Conservation (phyloP, 2,329 filamentous ascomycete genomes). For the Ophiostoma pallidulum region DNA sequence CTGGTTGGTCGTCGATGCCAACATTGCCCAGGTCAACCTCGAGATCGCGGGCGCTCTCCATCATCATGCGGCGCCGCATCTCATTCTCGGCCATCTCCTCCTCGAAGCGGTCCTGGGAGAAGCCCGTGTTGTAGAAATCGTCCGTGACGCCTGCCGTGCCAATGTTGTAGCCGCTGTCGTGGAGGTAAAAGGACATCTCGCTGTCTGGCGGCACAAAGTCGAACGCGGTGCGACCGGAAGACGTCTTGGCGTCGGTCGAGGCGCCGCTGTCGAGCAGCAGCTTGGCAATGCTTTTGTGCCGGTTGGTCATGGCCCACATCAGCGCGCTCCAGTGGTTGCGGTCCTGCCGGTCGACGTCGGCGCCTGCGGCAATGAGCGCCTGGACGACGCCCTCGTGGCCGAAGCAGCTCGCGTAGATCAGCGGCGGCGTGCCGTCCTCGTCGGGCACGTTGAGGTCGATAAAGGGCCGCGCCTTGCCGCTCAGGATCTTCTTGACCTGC, state of each 20-base stretch:
- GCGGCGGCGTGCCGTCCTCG: slow-evolving; percentile 87
- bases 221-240: slow-evolving; percentile 84
- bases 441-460: slow-evolving; percentile 83
- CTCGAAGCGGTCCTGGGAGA: slow-evolving; percentile 89
- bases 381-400: slow-evolving; percentile 85
- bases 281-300: slow-evolving; percentile 93
- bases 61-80: slow-evolving; percentile 95
- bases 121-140: slow-evolving; percentile 89
- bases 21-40: slow-evolving; percentile 95
- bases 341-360: slow-evolving; percentile 85
- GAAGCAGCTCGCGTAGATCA: slow-evolving; percentile 98
- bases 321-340: slow-evolving; percentile 94
- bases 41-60: slow-evolving; percentile 92
- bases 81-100: slow-evolving; percentile 97
- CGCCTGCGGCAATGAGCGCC: slow-evolving; percentile 74
- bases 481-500: slow-evolving; percentile 65
- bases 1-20: slow-evolving; percentile 89
- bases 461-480: slow-evolving; percentile 62
- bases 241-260: slow-evolving; percentile 92
- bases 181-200: slow-evolving; percentile 91
- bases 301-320: slow-evolving; percentile 99
- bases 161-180: slow-evolving; percentile 87
- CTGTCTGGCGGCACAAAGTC: slow-evolving; percentile 94
- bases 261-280: slow-evolving; percentile 84
- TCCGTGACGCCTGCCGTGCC: slow-evolving; percentile 70